Evolutionary conservation across 2,329 filamentous ascomycete species (phyloP).

Genomic region (Talaromyces sp.): DNA sequence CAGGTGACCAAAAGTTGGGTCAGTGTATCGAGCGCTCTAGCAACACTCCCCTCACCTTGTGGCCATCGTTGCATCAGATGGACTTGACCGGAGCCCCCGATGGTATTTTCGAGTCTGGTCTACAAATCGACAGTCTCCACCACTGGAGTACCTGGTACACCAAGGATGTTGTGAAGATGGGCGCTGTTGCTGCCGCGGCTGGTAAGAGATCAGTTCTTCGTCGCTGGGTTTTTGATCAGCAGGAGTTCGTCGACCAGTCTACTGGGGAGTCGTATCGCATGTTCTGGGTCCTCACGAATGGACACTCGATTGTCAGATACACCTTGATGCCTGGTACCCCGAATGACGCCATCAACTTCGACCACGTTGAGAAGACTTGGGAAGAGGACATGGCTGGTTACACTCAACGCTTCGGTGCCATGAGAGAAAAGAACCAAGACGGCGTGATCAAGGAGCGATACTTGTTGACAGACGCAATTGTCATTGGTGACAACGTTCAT

Average conservation of each 20-base stretch:
- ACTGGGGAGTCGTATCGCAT: constrained; percentile 38
- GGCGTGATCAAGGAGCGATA: constrained; percentile 45
- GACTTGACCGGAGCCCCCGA: constrained; percentile 44
- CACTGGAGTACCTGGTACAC: constrained; percentile 48
- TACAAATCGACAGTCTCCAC: constrained; percentile 45
- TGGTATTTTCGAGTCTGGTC: constrained; percentile 45
- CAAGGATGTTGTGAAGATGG: constrained; percentile 48
- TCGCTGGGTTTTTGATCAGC: constrained; percentile 46
- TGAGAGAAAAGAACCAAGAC: constrained; percentile 40
- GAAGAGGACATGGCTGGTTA: constrained; percentile 44
- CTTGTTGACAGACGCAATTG: constrained; percentile 39
- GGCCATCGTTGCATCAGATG: constrained; percentile 47
- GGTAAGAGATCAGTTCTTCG: constrained; percentile 45
- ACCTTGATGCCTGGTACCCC: constrained; percentile 38
- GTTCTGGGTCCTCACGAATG: constrained; percentile 48
- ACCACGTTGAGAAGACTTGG: constrained; percentile 47
- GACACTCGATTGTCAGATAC: constrained; percentile 46
- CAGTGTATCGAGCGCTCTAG: constrained; percentile 45
- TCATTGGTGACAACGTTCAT: constrained; percentile 45
- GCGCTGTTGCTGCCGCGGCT: constrained; percentile 40
- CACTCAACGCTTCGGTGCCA: constrained; percentile 40
- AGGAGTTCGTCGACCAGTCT: constrained; percentile 35
- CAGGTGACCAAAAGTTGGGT: constrained; percentile 46
- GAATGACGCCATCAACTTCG: constrained; percentile 44
- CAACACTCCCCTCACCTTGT: constrained; percentile 41